Conservation (phyloP, 2,329 filamentous ascomycete species). For the Dothideomycetes sp. region DNA sequence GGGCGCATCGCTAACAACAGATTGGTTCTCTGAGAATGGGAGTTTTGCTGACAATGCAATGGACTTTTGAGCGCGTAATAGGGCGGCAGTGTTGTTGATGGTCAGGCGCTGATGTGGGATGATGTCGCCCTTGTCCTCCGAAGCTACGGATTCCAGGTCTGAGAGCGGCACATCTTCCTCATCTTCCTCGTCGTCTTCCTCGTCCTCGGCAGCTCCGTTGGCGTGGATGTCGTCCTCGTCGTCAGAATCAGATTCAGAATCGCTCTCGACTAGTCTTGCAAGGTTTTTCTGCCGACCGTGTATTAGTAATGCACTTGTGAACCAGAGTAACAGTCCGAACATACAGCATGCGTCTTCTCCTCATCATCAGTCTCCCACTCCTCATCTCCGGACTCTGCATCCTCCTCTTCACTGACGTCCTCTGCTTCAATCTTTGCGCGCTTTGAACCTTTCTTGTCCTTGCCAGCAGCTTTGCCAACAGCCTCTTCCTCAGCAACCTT, state of each 20-base stretch:
- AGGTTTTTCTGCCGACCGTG: slow-evolving; percentile 12
- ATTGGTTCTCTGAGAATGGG: slow-evolving; percentile 76
- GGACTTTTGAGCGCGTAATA: slow-evolving; percentile 69
- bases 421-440: slow-evolving; percentile 21
- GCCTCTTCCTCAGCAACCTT: slow-evolving; percentile 21
- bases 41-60: slow-evolving; percentile 62
- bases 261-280: slow-evolving; percentile 12
- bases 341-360: slow-evolving; percentile 21
- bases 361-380: slow-evolving; percentile 27
- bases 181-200: slow-evolving; percentile 57
- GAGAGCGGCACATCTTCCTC: slow-evolving; percentile 85
- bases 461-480: slow-evolving; percentile 16
- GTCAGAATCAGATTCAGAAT: slow-evolving; percentile 25
- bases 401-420: slow-evolving; percentile 22
- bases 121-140: slow-evolving; percentile 76
- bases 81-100: slow-evolving; percentile 91
- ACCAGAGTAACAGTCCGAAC: background rate
- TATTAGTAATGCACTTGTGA: too few relatives aligned
- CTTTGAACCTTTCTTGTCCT: slow-evolving; percentile 16
- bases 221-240: slow-evolving; percentile 28
- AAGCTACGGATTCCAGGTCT: slow-evolving; percentile 69
- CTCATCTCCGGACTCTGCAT: slow-evolving; percentile 14
- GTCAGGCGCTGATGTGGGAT: slow-evolving; percentile 86
- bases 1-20: slow-evolving; percentile 57
- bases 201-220: slow-evolving; percentile 36